phyloP scores from a whole-genome alignment of 2,329 filamentous ascomycete species.

The Phoma sp. region DNA sequence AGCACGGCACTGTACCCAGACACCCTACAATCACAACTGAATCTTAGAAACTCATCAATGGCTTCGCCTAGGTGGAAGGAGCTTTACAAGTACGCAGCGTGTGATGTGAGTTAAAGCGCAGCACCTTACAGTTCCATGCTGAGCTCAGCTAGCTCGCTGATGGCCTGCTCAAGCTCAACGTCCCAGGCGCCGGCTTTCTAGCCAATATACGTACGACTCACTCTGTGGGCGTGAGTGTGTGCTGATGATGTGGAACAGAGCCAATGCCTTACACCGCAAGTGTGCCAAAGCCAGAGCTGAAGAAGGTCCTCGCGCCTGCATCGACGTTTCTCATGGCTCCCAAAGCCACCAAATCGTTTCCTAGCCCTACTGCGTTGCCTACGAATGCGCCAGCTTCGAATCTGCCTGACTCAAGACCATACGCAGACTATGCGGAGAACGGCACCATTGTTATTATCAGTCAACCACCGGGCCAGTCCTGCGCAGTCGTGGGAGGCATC shows the following conservation, averaged over 20 bases:
- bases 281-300: constrained; percentile 22
- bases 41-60: constrained; percentile 20
- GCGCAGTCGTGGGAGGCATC: constrained; percentile 78
- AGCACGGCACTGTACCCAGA: background rate
- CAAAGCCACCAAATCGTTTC: constrained; percentile 57
- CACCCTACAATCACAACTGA: background rate
- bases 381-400: constrained; percentile 37
- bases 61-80: constrained; percentile 38
- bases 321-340: constrained; percentile 69
- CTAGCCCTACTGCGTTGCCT: constrained; percentile 42
- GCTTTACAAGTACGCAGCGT: constrained; percentile 43
- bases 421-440: constrained; percentile 68
- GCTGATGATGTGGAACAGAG: constrained; percentile 23
- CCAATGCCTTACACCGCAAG: constrained; percentile 34
- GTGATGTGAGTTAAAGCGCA: constrained; percentile 33
- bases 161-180: constrained; percentile 72
- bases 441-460: constrained; percentile 70
- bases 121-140: constrained; percentile 11
- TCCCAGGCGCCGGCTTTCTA: constrained; percentile 70
- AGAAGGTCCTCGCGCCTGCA: constrained; percentile 58
- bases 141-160: constrained; percentile 60
- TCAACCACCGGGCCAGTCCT: constrained; percentile 69
- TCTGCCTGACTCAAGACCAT: constrained; percentile 59
- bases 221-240: constrained; percentile 19
- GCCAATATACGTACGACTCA: constrained; percentile 63